phyloP scores from a whole-genome alignment of 345 rosid genomes.

The Erodium maritimum region DNA sequence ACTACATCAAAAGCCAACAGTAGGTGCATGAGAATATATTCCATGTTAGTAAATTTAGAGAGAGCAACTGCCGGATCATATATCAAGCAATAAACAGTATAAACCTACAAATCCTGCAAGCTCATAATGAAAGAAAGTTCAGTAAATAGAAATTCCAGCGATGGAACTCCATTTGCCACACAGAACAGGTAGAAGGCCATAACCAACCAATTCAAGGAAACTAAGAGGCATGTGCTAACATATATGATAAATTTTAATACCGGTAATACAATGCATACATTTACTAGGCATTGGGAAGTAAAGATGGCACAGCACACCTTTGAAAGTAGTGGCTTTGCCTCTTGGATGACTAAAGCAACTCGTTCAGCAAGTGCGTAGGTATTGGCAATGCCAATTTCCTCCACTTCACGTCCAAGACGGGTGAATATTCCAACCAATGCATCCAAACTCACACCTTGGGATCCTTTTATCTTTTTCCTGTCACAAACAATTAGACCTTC shows the following conservation, averaged over 20 bases:
- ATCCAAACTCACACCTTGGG: slow-evolving; percentile 90
- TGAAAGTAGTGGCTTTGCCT: slow-evolving; percentile 73
- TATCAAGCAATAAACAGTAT: too few relatives aligned
- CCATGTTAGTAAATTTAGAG: too few relatives aligned
- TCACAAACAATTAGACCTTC: slow-evolving; percentile 90
- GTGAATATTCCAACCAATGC: slow-evolving; percentile 82
- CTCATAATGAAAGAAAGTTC: too few relatives aligned
- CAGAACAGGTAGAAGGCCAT: too few relatives aligned
- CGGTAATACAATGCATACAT: too few relatives aligned
- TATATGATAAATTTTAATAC: background rate
- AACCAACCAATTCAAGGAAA: too few relatives aligned
- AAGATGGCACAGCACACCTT: slow-evolving; percentile 49
- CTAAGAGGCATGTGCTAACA: too few relatives aligned
- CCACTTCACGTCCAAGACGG: slow-evolving; percentile 79
- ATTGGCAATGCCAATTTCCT: slow-evolving; percentile 64
- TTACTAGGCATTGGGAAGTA: slow-evolving; percentile 2
- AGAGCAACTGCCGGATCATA: too few relatives aligned
- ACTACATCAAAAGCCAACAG: slow-evolving; percentile 48
- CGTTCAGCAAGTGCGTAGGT: slow-evolving; percentile 58
- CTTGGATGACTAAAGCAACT: slow-evolving; percentile 70
- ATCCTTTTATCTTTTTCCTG: slow-evolving; percentile 76
- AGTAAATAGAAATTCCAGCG: too few relatives aligned
- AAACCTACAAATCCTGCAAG: too few relatives aligned
- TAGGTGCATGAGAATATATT: slow-evolving; percentile 29
- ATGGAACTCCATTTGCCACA: too few relatives aligned